Percentiles rank a stretch among this genome's conserved stretches.
Conservation (phyloP, 129 eudicot species). For the Deinandra increscens region DNA sequence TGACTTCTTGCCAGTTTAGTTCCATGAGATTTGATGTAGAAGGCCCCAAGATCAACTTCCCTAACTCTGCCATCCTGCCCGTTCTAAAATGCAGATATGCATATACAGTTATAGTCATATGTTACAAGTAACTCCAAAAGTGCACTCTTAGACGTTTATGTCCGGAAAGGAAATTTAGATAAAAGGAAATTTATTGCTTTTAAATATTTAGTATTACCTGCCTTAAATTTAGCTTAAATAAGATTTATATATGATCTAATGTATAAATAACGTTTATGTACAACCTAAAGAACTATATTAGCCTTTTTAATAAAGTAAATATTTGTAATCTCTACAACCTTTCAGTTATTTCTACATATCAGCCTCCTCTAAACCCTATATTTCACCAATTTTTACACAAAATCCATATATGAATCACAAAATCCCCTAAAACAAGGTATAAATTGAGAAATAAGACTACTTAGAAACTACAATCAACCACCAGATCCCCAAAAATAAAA, state of each 20-base stretch:
- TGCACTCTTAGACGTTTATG: not conserved
- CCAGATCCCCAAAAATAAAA: not conserved
- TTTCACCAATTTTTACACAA: not conserved
- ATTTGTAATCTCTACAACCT: not conserved
- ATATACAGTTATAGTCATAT: not conserved
- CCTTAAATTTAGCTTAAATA: too few species aligned
- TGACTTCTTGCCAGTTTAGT: constrained; percentile 52
- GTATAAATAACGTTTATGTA: too few species aligned
- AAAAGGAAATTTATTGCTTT: too few species aligned
- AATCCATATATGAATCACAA: too few species aligned
- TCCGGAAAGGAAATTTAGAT: too few species aligned
- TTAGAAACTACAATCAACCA: not conserved
- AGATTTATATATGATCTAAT: too few species aligned
- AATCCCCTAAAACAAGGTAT: too few species aligned
- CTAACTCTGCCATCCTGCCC: constrained; percentile 47
- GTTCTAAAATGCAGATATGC: constrained; percentile 15
- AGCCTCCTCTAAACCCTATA: not conserved
- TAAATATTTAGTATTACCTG: too few species aligned
- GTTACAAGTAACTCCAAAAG: not conserved
- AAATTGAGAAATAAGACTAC: not conserved
- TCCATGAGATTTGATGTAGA: constrained; percentile 71
- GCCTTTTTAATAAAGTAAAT: not conserved
- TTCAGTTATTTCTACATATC: not conserved
- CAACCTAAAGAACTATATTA: too few species aligned
- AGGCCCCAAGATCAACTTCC: constrained; percentile 49